Evolutionary conservation across 2,329 filamentous ascomycete species (phyloP), one percentile per base, ranked within the genome.

Genomic region (Sphaerulina musiva): DNA sequence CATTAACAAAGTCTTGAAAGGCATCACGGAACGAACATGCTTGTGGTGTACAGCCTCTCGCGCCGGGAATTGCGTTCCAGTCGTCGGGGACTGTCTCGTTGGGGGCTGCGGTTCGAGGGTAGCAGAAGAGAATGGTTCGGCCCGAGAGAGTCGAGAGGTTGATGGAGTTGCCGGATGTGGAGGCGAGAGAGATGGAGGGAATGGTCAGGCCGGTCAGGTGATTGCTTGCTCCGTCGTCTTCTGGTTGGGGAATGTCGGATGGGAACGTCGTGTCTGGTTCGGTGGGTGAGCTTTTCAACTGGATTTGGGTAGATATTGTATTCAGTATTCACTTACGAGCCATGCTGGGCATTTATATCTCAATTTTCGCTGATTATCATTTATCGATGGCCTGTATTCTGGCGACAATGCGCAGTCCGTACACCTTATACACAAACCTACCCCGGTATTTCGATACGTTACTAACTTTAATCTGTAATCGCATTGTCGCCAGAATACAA

Each of bases 31-130:
- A 75, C 9, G 69, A 69, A 61, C 74, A 74, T 11, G 73, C 72
- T 64, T 74, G 72, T 5, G 72, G 71, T 11, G 74, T 74, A 61
- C 72, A 76, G 50, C 73, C 73, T 53, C 72, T 63, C 6, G 73
- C 73, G 29, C 74, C 72, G 4, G 72, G 72, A 50, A 74, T 74
- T 12, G 64, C 57, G 60, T 75, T 72, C 72, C 71, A 75, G 10
- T 66, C 63, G 29, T 70, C 66, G 42, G 72, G 67, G n/a, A 75
- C 48, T 4, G 60, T 68, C 56, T 76, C 72, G 54, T 68, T 62
- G 10, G 69, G 71, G 2, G 67, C 71, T 34, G 65, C 70, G 40
- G 70, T 72, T 34, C 69, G 70, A 6, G 72, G 72, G 59, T 73
- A 74, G 66, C 66, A 72, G 64, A 76, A 75, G 47, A 74, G 46